A percentile compares a stretch with the other conserved stretches of the same genome.
phyloP scores from a whole-genome alignment of 345 rosid species.

The Syzygium oleosum region DNA sequence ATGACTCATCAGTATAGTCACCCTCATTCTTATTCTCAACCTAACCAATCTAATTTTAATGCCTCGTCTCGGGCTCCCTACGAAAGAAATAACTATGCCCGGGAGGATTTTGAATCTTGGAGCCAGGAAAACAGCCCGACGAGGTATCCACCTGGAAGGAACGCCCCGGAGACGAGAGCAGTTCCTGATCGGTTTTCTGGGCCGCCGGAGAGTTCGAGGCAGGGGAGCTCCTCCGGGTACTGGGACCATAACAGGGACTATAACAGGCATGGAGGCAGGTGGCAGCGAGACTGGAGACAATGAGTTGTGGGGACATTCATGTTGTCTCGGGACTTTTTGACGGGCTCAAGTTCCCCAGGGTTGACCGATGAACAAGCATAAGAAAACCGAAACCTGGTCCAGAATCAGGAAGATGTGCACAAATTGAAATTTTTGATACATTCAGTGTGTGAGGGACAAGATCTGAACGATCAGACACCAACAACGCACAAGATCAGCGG shows the following conservation, averaged over 20 bases:
- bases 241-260: slow-evolving; percentile 21
- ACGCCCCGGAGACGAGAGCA: slow-evolving; percentile 11
- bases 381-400: neutral
- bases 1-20: neutral
- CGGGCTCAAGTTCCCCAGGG: too few relatives aligned
- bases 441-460: neutral
- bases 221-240: slow-evolving; percentile 27
- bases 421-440: neutral
- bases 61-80: neutral
- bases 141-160: slow-evolving; percentile 34
- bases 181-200: slow-evolving; percentile 14
- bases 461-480: neutral
- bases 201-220: slow-evolving; percentile 36
- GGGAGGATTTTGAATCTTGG: slow-evolving; percentile 75
- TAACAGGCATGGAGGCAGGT: slow-evolving; percentile 30
- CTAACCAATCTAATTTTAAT: neutral
- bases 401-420: neutral
- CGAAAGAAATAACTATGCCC: neutral
- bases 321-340: neutral
- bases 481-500: neutral
- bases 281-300: slow-evolving; percentile 41
- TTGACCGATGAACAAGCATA: neutral
- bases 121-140: slow-evolving; percentile 76
- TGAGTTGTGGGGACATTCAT: neutral
- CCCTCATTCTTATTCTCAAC: neutral